Evolutionary conservation across 208 protist species (phyloP).

Genomic region (Balamuthia mandrillaris): DNA sequence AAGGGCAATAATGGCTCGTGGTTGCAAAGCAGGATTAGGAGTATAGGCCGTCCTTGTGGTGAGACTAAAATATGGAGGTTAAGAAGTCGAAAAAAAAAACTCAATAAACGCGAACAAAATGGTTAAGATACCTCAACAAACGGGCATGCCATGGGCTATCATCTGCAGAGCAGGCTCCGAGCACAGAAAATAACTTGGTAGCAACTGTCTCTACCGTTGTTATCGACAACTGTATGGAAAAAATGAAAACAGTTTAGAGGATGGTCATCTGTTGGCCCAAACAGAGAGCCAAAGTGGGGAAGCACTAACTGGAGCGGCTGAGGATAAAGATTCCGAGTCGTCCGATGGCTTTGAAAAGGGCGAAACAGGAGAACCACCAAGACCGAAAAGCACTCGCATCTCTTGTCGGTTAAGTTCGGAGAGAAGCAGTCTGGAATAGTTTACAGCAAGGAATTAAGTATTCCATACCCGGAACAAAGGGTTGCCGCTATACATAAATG

Average conservation of each 20-base stretch:
- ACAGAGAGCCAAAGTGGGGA: too few species aligned
- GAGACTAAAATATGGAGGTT: neutral
- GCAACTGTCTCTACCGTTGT: slow-evolving; percentile 14
- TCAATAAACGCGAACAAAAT: too few species aligned
- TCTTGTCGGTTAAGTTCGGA: slow-evolving; percentile 46
- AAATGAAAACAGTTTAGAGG: neutral
- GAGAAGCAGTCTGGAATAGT: neutral
- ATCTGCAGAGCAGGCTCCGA: neutral
- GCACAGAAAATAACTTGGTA: neutral
- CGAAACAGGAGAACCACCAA: slow-evolving; percentile 7
- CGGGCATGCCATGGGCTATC: slow-evolving; percentile 20
- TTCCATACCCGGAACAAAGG: too few species aligned
- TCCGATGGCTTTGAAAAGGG: neutral
- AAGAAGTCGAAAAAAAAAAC: neutral
- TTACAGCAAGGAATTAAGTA: too few species aligned
- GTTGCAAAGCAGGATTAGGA: slow-evolving; percentile 52
- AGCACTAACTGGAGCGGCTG: neutral
- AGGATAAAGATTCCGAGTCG: neutral
- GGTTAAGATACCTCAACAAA: neutral
- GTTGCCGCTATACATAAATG: too few species aligned
- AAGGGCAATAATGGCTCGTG: slow-evolving; percentile 48
- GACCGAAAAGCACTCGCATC: slow-evolving; percentile 50
- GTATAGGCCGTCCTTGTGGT: slow-evolving; percentile 7
- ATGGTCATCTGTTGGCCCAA: neutral
- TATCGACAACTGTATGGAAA: neutral